Base-by-base conservation (phyloP, 169 alveolate genomes). In the Plasmodium gonderi region DNA sequence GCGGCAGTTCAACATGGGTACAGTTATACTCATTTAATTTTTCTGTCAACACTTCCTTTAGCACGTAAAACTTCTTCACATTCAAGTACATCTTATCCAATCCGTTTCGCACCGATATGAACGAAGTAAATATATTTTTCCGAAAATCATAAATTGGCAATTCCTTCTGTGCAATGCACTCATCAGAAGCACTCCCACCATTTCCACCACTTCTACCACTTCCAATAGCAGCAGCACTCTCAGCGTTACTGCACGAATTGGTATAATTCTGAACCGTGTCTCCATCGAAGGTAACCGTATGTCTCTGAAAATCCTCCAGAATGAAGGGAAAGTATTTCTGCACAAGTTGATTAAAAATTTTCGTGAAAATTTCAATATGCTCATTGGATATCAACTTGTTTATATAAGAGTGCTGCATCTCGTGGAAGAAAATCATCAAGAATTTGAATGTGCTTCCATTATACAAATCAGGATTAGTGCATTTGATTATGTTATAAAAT, bases 11-110 rank as follows among this genome's bases (percentile, higher is more conserved):
- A 40, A 99, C 98, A 64, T 95, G 97, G 33, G 95, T 90, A 80
- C 96, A 98, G 79, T 98, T 98, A 93, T 98, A 98, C 91, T 98
- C 99, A 20, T 89, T 92, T 11, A 98, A 96, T 90, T 97, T 96
- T 83, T 98, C 99, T 42, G 95, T 97, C 42, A 98, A 94, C 11
- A 97, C 99, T 60, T 95, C 96, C 95, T 97, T 97, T 49, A 98
- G 96, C 14, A 93, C 93, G 26, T 95, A 96, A 95, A 96, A 95
- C 94, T 96, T 97, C 91, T 95, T 87, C 75, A 96, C 96, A 67
- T 97, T 94, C 64, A 97, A 49, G 93, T 97, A 97, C 87, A 97
- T 96, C 77, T 96, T 94, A 93, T 98, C 98, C 89, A 96, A 94
- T 68, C 99, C 99, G 75, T 97, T 91, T 87, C 97, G 96, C 44